Evolutionary conservation across 306 rosid genomes (phyloP).

Genomic region (Casuarina equisetifolia): DNA sequence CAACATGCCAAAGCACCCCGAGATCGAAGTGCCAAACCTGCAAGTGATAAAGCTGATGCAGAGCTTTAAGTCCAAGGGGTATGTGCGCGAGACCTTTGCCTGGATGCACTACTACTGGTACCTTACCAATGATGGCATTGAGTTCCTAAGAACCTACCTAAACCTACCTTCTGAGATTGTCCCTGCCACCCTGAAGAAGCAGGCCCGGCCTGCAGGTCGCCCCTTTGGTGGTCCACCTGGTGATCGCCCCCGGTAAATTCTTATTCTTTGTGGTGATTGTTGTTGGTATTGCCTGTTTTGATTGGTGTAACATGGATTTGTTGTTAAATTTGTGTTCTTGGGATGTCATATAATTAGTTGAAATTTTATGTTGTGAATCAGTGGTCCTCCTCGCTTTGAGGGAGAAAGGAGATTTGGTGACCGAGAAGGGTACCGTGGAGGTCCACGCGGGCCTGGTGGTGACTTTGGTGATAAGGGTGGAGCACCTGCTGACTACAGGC

Average conservation of each 20-base stretch:
- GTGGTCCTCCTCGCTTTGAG: slow-evolving; percentile 53
- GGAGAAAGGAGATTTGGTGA: slow-evolving; percentile 49
- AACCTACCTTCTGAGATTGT: slow-evolving; percentile 58
- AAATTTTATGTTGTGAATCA: slow-evolving; percentile 6
- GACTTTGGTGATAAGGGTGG: slow-evolving; percentile 53
- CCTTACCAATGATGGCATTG: slow-evolving; percentile 58
- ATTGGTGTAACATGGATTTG: neutral
- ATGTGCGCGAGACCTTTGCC: slow-evolving; percentile 53
- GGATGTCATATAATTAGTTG: neutral
- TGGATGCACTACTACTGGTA: slow-evolving; percentile 71
- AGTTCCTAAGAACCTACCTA: slow-evolving; percentile 52
- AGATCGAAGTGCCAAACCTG: slow-evolving; percentile 58
- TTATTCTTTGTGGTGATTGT: neutral
- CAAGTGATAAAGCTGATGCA: slow-evolving; percentile 62
- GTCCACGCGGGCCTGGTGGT: slow-evolving; percentile 53
- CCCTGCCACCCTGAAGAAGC: slow-evolving; percentile 56
- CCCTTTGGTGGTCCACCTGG: slow-evolving; percentile 45
- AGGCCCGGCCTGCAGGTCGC: slow-evolving; percentile 42
- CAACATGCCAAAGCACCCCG: slow-evolving; percentile 52
- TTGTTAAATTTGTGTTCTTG: neutral
- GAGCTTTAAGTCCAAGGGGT: slow-evolving; percentile 63
- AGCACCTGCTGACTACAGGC: slow-evolving; percentile 56
- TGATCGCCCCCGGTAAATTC: slow-evolving; percentile 51
- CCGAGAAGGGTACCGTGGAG: slow-evolving; percentile 48
- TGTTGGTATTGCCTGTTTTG: neutral